phyloP scores from a whole-genome alignment of 179 eudicot species.

The Beta corolliflora region DNA sequence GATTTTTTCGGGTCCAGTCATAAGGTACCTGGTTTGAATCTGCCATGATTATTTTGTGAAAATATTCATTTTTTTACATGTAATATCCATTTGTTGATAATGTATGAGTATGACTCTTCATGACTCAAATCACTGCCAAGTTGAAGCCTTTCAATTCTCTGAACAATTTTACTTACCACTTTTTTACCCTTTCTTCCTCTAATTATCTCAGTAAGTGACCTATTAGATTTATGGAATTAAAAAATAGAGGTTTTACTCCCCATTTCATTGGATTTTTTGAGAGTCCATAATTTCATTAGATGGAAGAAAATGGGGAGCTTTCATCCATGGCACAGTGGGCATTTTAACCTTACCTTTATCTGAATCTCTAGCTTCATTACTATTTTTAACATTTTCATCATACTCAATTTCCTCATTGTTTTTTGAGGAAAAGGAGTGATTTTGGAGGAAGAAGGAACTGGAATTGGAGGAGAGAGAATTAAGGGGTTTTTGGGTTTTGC shows the following conservation, averaged over 20 bases:
- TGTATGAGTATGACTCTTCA: too few relatives aligned
- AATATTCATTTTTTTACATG: too few relatives aligned
- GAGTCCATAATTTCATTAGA: slow-evolving; percentile 49
- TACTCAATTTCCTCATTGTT: not conserved
- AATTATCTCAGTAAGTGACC: slow-evolving; percentile 59
- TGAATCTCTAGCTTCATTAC: slow-evolving; percentile 11
- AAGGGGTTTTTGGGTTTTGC: slow-evolving; percentile 37
- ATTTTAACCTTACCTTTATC: slow-evolving; percentile 39
- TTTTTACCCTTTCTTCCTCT: slow-evolving; percentile 74
- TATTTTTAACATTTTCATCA: slow-evolving; percentile 8
- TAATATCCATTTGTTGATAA: too few relatives aligned
- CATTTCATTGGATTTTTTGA: slow-evolving; percentile 31
- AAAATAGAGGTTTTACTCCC: slow-evolving; percentile 29
- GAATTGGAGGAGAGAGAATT: slow-evolving; percentile 35
- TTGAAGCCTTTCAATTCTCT: slow-evolving; percentile 51
- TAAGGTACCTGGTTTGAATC: too few relatives aligned
- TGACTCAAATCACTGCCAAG: slow-evolving; percentile 5
- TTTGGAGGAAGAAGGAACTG: slow-evolving; percentile 32
- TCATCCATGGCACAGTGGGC: slow-evolving; percentile 97
- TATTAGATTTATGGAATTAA: slow-evolving; percentile 33
- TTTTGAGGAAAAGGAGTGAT: slow-evolving; percentile 13
- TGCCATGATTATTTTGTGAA: too few relatives aligned
- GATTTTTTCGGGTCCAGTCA: too few relatives aligned
- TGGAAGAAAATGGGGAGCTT: slow-evolving; percentile 45
- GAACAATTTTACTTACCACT: slow-evolving; percentile 60